Evolutionary conservation across 305 asterid genomes (phyloP).

Genomic region (Nicotiana rustica): DNA sequence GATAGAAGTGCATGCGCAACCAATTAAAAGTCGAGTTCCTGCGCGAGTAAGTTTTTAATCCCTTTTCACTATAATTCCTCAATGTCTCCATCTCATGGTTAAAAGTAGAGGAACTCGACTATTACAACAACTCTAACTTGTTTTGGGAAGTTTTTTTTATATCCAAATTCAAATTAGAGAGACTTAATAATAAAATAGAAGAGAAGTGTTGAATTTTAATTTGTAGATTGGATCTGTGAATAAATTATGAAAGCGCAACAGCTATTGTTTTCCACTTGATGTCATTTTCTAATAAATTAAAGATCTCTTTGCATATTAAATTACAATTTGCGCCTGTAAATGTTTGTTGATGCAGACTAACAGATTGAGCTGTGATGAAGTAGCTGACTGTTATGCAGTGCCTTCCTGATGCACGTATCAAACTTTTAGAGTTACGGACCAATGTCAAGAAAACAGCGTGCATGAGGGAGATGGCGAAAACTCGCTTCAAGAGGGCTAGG

Average conservation of each 20-base stretch:
- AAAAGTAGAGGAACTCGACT: too few relatives aligned
- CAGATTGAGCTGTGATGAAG: background rate
- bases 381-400: background rate
- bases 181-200: background rate
- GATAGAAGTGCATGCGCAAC: too few relatives aligned
- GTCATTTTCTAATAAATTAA: background rate
- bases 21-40: too few relatives aligned
- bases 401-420: background rate
- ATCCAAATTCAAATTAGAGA: too few relatives aligned
- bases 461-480: background rate
- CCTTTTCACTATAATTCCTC: too few relatives aligned
- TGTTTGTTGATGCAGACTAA: background rate
- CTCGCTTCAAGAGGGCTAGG: background rate
- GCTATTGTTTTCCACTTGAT: background rate
- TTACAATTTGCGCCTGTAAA: background rate
- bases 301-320: background rate
- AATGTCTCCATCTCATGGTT: too few relatives aligned
- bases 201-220: background rate
- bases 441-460: background rate
- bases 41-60: too few relatives aligned
- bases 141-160: too few relatives aligned
- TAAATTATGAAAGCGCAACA: conserved; percentile 19
- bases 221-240: conserved; percentile 16
- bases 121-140: too few relatives aligned
- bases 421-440: background rate